Base-by-base conservation (phyloP, 1,284 basidiomycete species). In the Microbotryum violaceum region DNA sequence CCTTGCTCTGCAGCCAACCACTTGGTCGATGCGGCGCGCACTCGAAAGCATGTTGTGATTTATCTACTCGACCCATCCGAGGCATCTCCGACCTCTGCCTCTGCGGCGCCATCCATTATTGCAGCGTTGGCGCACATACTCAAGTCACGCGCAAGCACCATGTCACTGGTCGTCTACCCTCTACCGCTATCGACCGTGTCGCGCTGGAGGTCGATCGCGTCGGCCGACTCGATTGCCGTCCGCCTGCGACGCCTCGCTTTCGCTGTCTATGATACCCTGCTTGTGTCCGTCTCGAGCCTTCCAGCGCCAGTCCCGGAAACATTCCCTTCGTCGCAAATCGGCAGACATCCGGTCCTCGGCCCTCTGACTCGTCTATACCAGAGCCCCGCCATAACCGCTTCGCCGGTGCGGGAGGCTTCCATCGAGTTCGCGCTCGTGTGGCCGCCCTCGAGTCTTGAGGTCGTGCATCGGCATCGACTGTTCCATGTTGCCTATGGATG, bases 231-330 rank as follows among this genome's bases (percentile, higher is more conserved):
- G 18, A 68, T 46, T 74, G 9, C 74, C 74, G 29, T 76, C 75
- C 8, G 77, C 29, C 71, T 82, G 18, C 79, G 82, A 50, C 68
- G 73, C 8, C 77, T 87, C 18, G 83, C 82, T 45, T 78, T 77
- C 51, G 82, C 83, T 0, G 76, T 89, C 14, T 91, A 88, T 74
- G 82, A 88, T 71, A 82, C 86, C 27, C 81, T 88, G 14, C 77
- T 81, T 9, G 76, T 82, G 25, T 79, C 82, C 2, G 81, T 86
- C 31, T 80, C 84, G 12, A 81, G 83, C 21, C 76, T 72, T 45
- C 76, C 84, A 56, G 76, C 78, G 48, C 77, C 78, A 1, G 76
- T 75, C 5, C 78, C 78, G 48, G 76, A 77, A 29, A 74, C 75
- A 16, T 69, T 69, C 53, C 67, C 67, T 3, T 52, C 67, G 0